phyloP scores from a whole-genome alignment of 2,329 filamentous ascomycete species.

The Xylariomycetidae sp. region DNA sequence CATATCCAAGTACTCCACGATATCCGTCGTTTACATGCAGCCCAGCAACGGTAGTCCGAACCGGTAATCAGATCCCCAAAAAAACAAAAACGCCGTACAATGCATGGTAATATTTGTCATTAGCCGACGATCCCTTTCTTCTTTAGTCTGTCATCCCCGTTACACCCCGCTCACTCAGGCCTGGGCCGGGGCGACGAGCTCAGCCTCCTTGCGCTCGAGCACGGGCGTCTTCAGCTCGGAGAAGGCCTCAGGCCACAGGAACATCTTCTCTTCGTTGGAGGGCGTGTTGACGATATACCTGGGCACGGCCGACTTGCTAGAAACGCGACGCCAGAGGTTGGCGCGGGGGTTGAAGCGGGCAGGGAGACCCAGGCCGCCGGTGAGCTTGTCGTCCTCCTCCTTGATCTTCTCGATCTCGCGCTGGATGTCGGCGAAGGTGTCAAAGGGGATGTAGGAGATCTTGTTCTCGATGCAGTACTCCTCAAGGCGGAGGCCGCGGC shows the following conservation, averaged over 20 bases:
- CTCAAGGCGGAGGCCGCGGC: slow-evolving; percentile 59
- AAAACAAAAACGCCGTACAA: no score
- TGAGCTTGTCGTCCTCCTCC: slow-evolving; percentile 56
- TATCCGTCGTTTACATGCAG: no score
- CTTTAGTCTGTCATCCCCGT: no score
- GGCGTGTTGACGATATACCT: slow-evolving; percentile 32
- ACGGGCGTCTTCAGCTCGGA: slow-evolving; percentile 36
- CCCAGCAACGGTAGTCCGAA: no score
- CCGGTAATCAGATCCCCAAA: no score
- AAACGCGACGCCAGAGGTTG: slow-evolving; percentile 62
- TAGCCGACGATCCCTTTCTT: no score
- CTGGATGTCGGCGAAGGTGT: slow-evolving; percentile 64
- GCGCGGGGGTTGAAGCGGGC: slow-evolving; percentile 62
- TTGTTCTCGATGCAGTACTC: slow-evolving; percentile 61
- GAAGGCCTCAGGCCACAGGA: slow-evolving; percentile 58
- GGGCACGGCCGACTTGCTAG: slow-evolving; percentile 50
- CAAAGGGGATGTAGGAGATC: slow-evolving; percentile 57
- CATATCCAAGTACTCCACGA: no score
- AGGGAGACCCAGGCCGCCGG: slow-evolving; percentile 54
- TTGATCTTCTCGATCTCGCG: slow-evolving; percentile 53
- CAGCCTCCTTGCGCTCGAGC: no score
- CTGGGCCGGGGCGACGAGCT: no score
- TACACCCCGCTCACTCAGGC: no score
- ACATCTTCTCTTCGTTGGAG: slow-evolving; percentile 54
- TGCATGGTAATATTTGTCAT: no score